These are phyloP conservation scores for Adansonia grandidieri DNA, from an alignment of 441 rosid genomes.

Conservation along the genomic window DNA sequence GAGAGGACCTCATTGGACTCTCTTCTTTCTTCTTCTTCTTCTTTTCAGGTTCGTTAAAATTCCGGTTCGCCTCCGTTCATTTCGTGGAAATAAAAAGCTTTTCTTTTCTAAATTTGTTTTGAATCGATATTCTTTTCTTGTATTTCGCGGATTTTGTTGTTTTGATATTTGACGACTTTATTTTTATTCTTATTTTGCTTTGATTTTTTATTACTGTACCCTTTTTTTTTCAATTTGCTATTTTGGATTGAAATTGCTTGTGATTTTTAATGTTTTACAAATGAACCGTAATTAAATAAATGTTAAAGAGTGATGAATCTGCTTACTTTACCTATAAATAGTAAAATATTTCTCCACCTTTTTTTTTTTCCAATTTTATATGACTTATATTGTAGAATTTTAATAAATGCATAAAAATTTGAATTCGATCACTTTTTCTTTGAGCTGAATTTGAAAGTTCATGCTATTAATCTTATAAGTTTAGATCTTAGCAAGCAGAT, in stretches of 20 bases:
- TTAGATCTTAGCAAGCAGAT: constrained; percentile 11
- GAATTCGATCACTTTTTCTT: background rate
- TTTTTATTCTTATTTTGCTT: constrained; percentile 3
- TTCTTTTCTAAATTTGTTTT: background rate
- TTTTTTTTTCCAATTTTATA: background rate
- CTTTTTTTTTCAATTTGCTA: background rate
- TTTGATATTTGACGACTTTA: background rate
- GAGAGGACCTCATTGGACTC: constrained; percentile 24
- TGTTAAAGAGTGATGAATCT: constrained; percentile 36
- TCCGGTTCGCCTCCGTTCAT: constrained; percentile 20
- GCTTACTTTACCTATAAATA: background rate
- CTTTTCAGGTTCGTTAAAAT: constrained; percentile 2
- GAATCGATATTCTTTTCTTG: background rate
- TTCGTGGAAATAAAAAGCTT: constrained; percentile 23
- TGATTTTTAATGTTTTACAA: background rate
- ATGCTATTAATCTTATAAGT: background rate
- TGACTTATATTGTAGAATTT: background rate
- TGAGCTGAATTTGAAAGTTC: constrained; percentile 10
- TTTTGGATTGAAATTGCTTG: background rate
- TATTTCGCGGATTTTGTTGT: background rate
- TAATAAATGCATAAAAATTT: background rate
- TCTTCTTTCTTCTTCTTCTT: constrained; percentile 22
- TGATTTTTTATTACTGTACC: background rate
- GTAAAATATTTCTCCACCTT: constrained; percentile 3
- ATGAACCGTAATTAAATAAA: constrained; percentile 10